Conservation (phyloP, 1,284 basidiomycete genomes). For the Ganoderma meredithae region DNA sequence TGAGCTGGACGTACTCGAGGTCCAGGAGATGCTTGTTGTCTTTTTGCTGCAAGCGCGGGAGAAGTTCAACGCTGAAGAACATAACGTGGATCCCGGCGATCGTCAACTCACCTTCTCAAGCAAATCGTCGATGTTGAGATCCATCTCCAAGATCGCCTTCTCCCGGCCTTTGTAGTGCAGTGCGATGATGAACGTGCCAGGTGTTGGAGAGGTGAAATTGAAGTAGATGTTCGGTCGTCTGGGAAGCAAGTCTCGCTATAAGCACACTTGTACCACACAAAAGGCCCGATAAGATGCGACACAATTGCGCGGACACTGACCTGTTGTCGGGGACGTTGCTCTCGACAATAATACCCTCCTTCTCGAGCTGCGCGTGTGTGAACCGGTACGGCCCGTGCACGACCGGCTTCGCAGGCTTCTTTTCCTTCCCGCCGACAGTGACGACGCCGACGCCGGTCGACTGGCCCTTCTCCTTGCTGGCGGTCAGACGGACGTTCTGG, state of each 20-base stretch:
- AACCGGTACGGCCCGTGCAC: slow-evolving; percentile 96
- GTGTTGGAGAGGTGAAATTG: slow-evolving; percentile 96
- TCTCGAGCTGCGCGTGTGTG: slow-evolving; percentile 97
- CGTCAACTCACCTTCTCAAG: slow-evolving; percentile 82
- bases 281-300: not conserved
- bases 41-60: slow-evolving; percentile 78
- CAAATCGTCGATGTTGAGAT: slow-evolving; percentile 98
- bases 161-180: slow-evolving; percentile 99
- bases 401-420: slow-evolving; percentile 87
- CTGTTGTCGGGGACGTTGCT: slow-evolving; percentile 98
- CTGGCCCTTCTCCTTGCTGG: slow-evolving; percentile 85
- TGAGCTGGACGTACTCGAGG: slow-evolving; percentile 97
- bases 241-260: slow-evolving; percentile 1
- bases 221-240: slow-evolving; percentile 98
- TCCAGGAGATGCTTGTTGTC: slow-evolving; percentile 96
- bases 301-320: slow-evolving; percentile 57
- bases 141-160: slow-evolving; percentile 99
- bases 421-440: slow-evolving; percentile 96
- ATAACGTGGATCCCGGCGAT: no score
- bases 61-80: not conserved
- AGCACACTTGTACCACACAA: slow-evolving; percentile 1
- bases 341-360: slow-evolving; percentile 99
- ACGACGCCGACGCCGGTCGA: slow-evolving; percentile 94
- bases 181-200: slow-evolving; percentile 98
- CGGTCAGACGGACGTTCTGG: slow-evolving; percentile 94